Evolutionary conservation across 345 rosid genomes (phyloP).

Genomic region (Citrus inodora): DNA sequence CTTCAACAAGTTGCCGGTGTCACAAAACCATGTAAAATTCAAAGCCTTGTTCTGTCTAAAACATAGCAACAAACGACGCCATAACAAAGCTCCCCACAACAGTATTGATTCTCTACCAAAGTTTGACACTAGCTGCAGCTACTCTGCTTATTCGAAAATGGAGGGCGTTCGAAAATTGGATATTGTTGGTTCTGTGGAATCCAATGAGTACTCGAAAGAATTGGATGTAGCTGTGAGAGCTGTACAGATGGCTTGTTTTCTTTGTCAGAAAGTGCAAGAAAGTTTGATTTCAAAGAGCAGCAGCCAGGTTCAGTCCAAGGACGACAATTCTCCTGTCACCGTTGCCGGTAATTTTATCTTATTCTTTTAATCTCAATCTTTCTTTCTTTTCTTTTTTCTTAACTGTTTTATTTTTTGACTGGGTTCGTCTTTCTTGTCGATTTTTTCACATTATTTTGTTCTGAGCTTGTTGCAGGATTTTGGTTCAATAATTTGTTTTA

Average conservation of each 20-base stretch:
- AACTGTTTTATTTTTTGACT: not conserved
- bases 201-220: conserved; percentile 28
- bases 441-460: not conserved
- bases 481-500: not conserved
- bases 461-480: not conserved
- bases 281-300: conserved; percentile 30
- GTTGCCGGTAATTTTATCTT: conserved; percentile 34
- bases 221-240: conserved; percentile 48
- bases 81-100: conserved; percentile 2
- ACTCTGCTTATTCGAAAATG: conserved; percentile 24
- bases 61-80: not conserved
- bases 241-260: conserved; percentile 52
- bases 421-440: conserved; percentile 4
- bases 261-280: conserved; percentile 48
- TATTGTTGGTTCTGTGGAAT: conserved; percentile 13
- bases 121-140: conserved; percentile 6
- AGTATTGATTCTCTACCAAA: conserved; percentile 24
- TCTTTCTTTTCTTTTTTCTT: not conserved
- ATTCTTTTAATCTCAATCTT: not conserved
- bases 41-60: not conserved
- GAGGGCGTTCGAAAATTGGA: conserved; percentile 15
- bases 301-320: conserved; percentile 39
- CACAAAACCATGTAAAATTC: conserved; percentile 6
- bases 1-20: not conserved
- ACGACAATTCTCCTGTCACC: conserved; percentile 50